Conservation (phyloP, 2,329 filamentous ascomycete species). For the Tolypocladium pustulatum region DNA sequence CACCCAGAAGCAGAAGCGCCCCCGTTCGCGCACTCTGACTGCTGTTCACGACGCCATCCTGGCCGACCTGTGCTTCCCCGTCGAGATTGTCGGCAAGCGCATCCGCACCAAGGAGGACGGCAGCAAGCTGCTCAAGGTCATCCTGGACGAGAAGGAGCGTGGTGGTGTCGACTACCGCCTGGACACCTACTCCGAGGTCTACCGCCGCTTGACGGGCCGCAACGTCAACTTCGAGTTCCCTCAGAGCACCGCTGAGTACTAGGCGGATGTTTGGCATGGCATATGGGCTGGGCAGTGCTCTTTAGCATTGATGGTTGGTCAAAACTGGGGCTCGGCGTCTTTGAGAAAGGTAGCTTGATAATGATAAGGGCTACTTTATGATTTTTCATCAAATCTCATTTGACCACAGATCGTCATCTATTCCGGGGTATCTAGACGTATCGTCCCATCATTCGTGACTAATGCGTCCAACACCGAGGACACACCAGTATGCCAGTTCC, state of each 20-base stretch:
- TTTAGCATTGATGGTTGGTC: slow-evolving; percentile 25
- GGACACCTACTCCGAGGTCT: slow-evolving; percentile 99
- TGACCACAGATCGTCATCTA: slow-evolving; percentile 12
- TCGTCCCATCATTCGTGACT: slow-evolving; percentile 29
- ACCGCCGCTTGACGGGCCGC: slow-evolving; percentile 95
- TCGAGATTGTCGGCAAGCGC: slow-evolving; percentile 99
- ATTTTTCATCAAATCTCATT: slow-evolving; percentile 21
- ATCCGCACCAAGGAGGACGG: slow-evolving; percentile 98
- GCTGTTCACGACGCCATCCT: slow-evolving; percentile 99
- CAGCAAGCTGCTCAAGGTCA: slow-evolving; percentile 96
- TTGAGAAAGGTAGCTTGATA: slow-evolving; percentile 37
- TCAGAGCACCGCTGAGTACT: slow-evolving; percentile 74
- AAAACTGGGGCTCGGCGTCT: slow-evolving; percentile 38
- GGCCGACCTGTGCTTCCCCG: slow-evolving; percentile 94
- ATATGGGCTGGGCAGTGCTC: slow-evolving; percentile 19
- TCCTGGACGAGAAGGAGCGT: slow-evolving; percentile 99
- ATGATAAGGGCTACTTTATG: slow-evolving; percentile 33
- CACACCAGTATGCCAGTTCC: slow-evolving; percentile 93
- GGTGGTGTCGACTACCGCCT: slow-evolving; percentile 98
- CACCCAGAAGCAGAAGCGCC: slow-evolving; percentile 97
- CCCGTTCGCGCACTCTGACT: slow-evolving; percentile 93
- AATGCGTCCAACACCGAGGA: slow-evolving; percentile 79
- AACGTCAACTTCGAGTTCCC: slow-evolving; percentile 98
- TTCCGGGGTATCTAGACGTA: slow-evolving; percentile 27
- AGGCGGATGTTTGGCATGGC: slow-evolving; percentile 30